Percentiles rank a stretch among this genome's conserved stretches.
These are phyloP conservation scores for Russula earlei DNA, from an alignment of 768 basidiomycete genomes.

Conservation along the genomic window DNA sequence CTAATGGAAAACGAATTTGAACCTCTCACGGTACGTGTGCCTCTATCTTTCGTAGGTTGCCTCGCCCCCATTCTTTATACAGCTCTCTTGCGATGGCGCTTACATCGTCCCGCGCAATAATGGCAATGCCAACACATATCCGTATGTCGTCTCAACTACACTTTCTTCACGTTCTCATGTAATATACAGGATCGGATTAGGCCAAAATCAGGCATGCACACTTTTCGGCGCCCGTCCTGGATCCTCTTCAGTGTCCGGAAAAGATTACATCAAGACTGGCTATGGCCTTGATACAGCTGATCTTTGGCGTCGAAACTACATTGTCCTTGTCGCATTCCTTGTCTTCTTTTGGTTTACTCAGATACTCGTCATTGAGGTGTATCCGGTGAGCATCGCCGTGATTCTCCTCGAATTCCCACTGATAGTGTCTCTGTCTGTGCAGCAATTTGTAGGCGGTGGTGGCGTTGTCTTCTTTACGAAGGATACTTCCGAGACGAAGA, in stretches of 20 bases:
- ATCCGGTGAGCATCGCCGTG: slow-evolving; percentile 35
- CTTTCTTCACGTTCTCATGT: not conserved
- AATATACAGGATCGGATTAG: slow-evolving; percentile 51
- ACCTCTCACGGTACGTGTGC: slow-evolving; percentile 32
- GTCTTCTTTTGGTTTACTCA: slow-evolving; percentile 62
- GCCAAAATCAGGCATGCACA: slow-evolving; percentile 71
- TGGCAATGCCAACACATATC: slow-evolving; percentile 46
- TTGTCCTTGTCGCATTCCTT: slow-evolving; percentile 66
- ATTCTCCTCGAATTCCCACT: slow-evolving; percentile 20
- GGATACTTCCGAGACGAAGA: slow-evolving; percentile 45
- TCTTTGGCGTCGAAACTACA: slow-evolving; percentile 59
- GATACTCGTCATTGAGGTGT: slow-evolving; percentile 53
- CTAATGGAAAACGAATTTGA: slow-evolving; percentile 84
- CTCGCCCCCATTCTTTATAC: not conserved
- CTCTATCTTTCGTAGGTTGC: slow-evolving; percentile 5
- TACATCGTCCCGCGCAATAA: slow-evolving; percentile 59
- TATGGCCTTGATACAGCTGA: slow-evolving; percentile 43
- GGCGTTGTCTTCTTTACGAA: slow-evolving; percentile 49
- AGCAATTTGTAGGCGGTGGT: slow-evolving; percentile 55
- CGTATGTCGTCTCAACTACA: slow-evolving; percentile 33
- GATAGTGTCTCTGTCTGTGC: slow-evolving; percentile 11
- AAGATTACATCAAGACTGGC: slow-evolving; percentile 69
- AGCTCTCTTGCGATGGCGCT: slow-evolving; percentile 57
- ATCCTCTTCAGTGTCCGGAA: slow-evolving; percentile 53
- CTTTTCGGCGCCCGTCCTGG: slow-evolving; percentile 56